Evolutionary conservation across 2,329 filamentous ascomycete genomes (phyloP), one percentile per base, ranked within the genome.

Genomic region (Neofusicoccum sp.): DNA sequence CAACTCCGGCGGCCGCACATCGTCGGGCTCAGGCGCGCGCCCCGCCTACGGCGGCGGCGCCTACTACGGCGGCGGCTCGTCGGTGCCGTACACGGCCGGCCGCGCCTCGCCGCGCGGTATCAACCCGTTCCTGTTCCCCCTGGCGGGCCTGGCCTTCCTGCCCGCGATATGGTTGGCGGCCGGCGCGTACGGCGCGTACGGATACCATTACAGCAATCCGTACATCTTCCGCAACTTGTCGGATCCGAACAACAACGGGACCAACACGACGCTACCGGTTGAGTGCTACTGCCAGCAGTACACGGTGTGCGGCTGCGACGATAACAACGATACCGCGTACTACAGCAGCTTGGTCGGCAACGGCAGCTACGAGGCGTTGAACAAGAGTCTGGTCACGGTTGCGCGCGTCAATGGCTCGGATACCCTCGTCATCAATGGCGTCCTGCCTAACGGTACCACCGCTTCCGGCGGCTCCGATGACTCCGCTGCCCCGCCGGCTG

Each of bases 381-480:
- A 92, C 77, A 81, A 85, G 69, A 81, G 80, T 0, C 68, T 92
- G 1, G 83, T 91, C 63, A 83, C 80, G 11, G 83, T 93, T 1
- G 85, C 83, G 2, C 77, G 81, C 60, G 82, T 89, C 65, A 88
- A 91, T 62, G 86, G 86, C 56, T 89, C 83, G 1, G 71, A 72
- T 3, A 88, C 85, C 1, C 83, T 95, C 41, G 79, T 91, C 34
- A 78, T 94, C 72, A 92, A 93, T 73, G 91, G 91, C n/a, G 90
- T 89, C 0, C 78, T 94, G 3, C 85, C 87, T 34, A 89, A 90
- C 67, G 80, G 76, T 2, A 82, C 80, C 0, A 79, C 77, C 1
- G 76, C 78, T 2, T 70, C 77, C 8, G 77, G 77, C 12, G 77
- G 76, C 2, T 69, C 68, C 1, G 73, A 75, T 22, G 71, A 71